These are phyloP conservation scores for Diaporthe aspalathi DNA, from an alignment of 2,329 filamentous ascomycete species.

Conservation along the genomic window DNA sequence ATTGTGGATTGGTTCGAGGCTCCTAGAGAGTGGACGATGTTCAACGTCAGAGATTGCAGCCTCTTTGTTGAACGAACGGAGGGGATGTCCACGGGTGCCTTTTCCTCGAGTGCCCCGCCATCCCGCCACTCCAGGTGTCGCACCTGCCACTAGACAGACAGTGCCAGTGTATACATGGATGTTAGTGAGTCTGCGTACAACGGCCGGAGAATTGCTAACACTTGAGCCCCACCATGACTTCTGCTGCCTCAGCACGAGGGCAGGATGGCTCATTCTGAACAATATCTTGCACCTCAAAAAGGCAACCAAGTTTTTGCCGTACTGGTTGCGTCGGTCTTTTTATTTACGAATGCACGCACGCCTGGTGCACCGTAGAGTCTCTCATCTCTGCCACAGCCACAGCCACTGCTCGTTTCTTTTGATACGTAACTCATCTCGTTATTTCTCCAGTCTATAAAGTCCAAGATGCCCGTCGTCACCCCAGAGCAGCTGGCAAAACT, in stretches of 20 bases:
- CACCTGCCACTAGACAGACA: constrained; percentile 12
- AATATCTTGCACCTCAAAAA: constrained; percentile 38
- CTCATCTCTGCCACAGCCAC: not conserved
- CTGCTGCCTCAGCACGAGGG: not conserved
- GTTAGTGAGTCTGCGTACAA: not conserved
- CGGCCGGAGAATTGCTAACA: not conserved
- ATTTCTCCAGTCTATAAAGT: not conserved
- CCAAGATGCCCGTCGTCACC: constrained; percentile 88
- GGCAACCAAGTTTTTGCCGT: not conserved
- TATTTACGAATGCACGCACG: constrained; percentile 17
- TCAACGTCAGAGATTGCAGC: not conserved
- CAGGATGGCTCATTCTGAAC: constrained; percentile 40
- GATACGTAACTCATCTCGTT: not conserved
- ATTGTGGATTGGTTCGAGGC: no score
- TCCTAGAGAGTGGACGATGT: not conserved
- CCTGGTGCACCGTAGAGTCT: constrained; percentile 27
- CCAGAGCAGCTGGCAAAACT: constrained; percentile 91
- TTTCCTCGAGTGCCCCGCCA: constrained; percentile 26
- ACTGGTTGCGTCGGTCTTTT: not conserved
- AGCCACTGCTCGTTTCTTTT: not conserved
- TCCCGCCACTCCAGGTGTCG: not conserved
- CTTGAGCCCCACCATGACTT: constrained; percentile 3
- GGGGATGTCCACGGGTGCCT: not conserved
- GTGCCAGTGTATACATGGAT: not conserved
- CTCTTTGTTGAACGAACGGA: constrained; percentile 1